Conservation (phyloP, 2,329 filamentous ascomycete genomes). For the Pyrenochaeta sp. region DNA sequence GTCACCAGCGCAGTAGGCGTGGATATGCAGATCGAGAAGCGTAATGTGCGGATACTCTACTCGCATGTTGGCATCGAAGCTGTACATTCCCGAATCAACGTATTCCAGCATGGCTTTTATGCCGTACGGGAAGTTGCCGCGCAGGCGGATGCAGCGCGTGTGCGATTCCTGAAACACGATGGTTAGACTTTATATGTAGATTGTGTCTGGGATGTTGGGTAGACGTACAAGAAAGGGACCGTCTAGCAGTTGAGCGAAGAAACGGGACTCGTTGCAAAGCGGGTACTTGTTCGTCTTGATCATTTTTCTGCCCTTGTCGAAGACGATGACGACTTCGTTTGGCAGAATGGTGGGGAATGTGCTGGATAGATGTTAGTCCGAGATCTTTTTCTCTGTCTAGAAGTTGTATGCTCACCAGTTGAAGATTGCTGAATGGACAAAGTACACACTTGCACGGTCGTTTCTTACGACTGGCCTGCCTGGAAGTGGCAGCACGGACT, state of each 20-base stretch:
- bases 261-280: constrained; percentile 21
- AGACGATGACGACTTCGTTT: constrained; percentile 25
- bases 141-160: constrained; percentile 24
- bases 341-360: constrained; percentile 11
- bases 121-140: constrained; percentile 30
- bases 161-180: constrained; percentile 3
- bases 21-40: constrained; percentile 34
- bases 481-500: not conserved
- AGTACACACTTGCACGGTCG: constrained; percentile 15
- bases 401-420: constrained; percentile 7
- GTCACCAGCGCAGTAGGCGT: constrained; percentile 29
- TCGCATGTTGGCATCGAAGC: constrained; percentile 15
- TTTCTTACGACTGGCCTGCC: not conserved
- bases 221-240: constrained; percentile 17
- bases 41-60: constrained; percentile 23
- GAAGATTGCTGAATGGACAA: constrained; percentile 7
- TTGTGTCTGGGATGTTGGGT: not conserved
- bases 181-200: not conserved
- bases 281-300: constrained; percentile 24
- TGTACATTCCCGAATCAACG: constrained; percentile 26
- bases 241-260: constrained; percentile 23
- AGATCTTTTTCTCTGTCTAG: not conserved
- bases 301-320: constrained; percentile 22
- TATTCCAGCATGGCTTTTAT: constrained; percentile 29
- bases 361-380: constrained; percentile 10